These are phyloP conservation scores for Mycotypha africana DNA, from an alignment of 371 early-diverging fungal genomes.

Conservation along the genomic window DNA sequence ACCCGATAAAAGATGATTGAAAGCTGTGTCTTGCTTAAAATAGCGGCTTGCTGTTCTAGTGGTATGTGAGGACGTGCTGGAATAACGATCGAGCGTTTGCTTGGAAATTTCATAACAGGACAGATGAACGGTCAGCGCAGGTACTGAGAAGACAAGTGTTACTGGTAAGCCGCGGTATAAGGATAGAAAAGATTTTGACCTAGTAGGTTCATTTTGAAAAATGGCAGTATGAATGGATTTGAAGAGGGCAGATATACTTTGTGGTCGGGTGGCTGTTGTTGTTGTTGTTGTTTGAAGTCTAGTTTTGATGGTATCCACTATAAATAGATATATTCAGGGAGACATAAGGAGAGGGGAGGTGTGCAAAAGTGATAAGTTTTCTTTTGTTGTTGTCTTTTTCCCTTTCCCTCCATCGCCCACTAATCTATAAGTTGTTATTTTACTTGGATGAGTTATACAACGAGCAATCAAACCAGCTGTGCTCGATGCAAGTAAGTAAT, in stretches of 20 bases:
- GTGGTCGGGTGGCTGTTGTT: background rate
- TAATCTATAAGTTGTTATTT: too few relatives aligned
- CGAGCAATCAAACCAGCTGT: constrained; percentile 56
- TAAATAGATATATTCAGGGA: too few relatives aligned
- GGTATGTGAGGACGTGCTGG: too few relatives aligned
- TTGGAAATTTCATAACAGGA: constrained; percentile 69
- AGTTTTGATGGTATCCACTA: constrained; percentile 76
- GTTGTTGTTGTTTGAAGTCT: constrained; percentile 48
- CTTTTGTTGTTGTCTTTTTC: too few relatives aligned
- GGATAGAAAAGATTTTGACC: constrained; percentile 2
- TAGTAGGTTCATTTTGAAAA: constrained; percentile 1
- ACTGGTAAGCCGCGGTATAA: constrained; percentile 67
- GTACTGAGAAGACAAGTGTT: constrained; percentile 64
- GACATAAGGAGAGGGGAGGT: too few relatives aligned
- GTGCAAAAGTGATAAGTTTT: too few relatives aligned
- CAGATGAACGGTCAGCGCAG: constrained; percentile 71
- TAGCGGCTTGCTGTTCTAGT: too few relatives aligned
- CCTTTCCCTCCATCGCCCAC: too few relatives aligned
- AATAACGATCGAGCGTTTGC: constrained; percentile 13
- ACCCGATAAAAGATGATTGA: constrained; percentile 48
- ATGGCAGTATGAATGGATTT: too few relatives aligned
- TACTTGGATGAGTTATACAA: constrained; percentile 58
- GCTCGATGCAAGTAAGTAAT: constrained; percentile 52
- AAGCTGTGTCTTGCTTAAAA: constrained; percentile 12
- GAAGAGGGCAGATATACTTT: too few relatives aligned